Percentiles rank a stretch among this genome's conserved stretches.
These are phyloP conservation scores for Hanseniaspora uvarum DNA, from an alignment of 1,139 yeast genomes.

Conservation along the genomic window DNA sequence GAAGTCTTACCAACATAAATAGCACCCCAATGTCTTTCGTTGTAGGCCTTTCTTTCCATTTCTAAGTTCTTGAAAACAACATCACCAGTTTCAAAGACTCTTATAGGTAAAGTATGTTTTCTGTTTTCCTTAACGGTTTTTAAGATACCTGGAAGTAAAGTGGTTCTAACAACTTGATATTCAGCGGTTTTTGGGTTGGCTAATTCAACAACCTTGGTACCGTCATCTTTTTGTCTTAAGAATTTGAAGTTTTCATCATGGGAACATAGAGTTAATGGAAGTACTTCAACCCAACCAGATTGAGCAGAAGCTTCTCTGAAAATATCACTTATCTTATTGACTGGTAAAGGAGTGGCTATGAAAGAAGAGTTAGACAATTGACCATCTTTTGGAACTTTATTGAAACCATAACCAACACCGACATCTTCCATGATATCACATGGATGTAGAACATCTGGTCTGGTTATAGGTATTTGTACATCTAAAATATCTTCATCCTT, in stretches of 20 bases:
- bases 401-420: slow-evolving; percentile 92
- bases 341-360: slow-evolving; percentile 72
- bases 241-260: slow-evolving; percentile 92
- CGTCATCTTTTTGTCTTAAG: slow-evolving; percentile 66
- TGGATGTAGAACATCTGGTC: slow-evolving; percentile 92
- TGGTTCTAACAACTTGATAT: slow-evolving; percentile 95
- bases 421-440: slow-evolving; percentile 99
- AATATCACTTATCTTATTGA: slow-evolving; percentile 85
- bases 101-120: slow-evolving; percentile 88
- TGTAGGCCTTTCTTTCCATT: slow-evolving; percentile 80
- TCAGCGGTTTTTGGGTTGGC: slow-evolving; percentile 95
- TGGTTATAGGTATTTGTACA: slow-evolving; percentile 78
- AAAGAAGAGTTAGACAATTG: slow-evolving; percentile 71
- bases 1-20: slow-evolving; percentile 88
- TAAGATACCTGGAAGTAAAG: slow-evolving; percentile 84
- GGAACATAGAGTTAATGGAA: slow-evolving; percentile 91
- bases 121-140: slow-evolving; percentile 94
- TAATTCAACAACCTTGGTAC: slow-evolving; percentile 67
- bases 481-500: slow-evolving; percentile 42
- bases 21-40: slow-evolving; percentile 92
- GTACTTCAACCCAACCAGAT: slow-evolving; percentile 90
- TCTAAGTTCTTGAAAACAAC: slow-evolving; percentile 73
- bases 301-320: slow-evolving; percentile 84
- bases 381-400: slow-evolving; percentile 72
- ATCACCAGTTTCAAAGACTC: slow-evolving; percentile 91